Evolutionary conservation across 2,329 filamentous ascomycete genomes (phyloP), one percentile per base, ranked within the genome.

Genomic region (Venturia carpophila): DNA sequence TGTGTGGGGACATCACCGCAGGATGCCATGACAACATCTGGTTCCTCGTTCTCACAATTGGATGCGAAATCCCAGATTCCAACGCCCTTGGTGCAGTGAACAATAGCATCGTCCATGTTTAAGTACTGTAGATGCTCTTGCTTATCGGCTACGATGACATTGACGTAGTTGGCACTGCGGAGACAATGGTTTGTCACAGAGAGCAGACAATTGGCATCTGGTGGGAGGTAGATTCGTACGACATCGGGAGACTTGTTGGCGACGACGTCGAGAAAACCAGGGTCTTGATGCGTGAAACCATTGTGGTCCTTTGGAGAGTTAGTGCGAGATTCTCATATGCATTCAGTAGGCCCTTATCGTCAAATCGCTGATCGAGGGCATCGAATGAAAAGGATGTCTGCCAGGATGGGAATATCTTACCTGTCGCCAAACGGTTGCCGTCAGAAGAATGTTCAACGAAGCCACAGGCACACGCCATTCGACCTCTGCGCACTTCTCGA

Each of bases 221-320:
- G 89, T 27, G 89, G 89, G 4, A 92, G 83, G 73, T 92, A 92
- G 71, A 92, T 91, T 64, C 89, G 87, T 19, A 91, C 88, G 5
- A 92, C 87, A 69, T 91, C 87, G 9, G 89, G 89, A 68, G 84
- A 88, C 79, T 92, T 92, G 79, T 92, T 92, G 69, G 85, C 86
- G 2, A 92, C 83, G 0, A 92, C 87, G 68, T 91, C 88, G 15
- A 92, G 82, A 81, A 92, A 92, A 47, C 88, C 88, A 0, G 89
- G 89, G 68, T 91, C 88, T 73, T 92, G 89, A 73, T 92, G 89
- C 0, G 88, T 91, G 77, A 92, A 92, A 43, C 89, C 89, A 71
- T 92, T 92, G 79, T 92, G 89, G 69, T 92, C 89, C 60, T 89
- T 86, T 86, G 74, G 0, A 15, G 42, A n/a, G 47, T 41, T 64